These are phyloP conservation scores for Lachancea quebecensis DNA, from an alignment of 805 yeast genomes.

Conservation along the genomic window DNA sequence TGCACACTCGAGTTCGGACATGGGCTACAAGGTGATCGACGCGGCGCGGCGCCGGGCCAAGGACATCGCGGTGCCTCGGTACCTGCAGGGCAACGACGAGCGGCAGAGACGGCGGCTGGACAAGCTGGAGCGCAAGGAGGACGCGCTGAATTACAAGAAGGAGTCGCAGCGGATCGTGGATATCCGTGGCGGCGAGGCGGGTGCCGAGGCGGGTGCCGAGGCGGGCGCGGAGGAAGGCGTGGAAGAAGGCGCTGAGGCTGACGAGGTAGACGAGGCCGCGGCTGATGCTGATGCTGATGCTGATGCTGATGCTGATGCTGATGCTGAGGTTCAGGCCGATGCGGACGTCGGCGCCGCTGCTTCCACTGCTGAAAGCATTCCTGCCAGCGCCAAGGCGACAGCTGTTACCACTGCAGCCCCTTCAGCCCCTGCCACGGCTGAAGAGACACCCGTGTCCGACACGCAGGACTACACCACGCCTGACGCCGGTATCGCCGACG, in stretches of 20 bases:
- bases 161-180: conserved; percentile 19
- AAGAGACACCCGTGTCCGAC: no score
- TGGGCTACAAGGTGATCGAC: conserved; percentile 22
- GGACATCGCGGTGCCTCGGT: conserved; percentile 28
- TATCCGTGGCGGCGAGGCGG: conserved; percentile 4
- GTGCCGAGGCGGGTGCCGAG: conserved; percentile 5
- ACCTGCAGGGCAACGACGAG: conserved; percentile 22
- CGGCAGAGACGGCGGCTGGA: conserved; percentile 19
- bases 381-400: no score
- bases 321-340: background rate
- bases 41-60: conserved; percentile 20
- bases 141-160: conserved; percentile 16
- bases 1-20: conserved; percentile 16
- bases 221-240: conserved; percentile 3
- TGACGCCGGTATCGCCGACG: no score
- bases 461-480: no score
- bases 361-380: no score
- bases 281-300: background rate
- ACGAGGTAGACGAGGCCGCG: no score
- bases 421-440: no score
- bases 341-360: no score
- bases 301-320: background rate
- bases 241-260: background rate
- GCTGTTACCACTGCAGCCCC: no score
- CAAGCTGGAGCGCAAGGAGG: conserved; percentile 21